A percentile compares a stretch with the other conserved stretches of the same genome.
These are phyloP conservation scores for Xylaria castorea DNA, from an alignment of 495 filamentous ascomycete species.

Conservation along the genomic window DNA sequence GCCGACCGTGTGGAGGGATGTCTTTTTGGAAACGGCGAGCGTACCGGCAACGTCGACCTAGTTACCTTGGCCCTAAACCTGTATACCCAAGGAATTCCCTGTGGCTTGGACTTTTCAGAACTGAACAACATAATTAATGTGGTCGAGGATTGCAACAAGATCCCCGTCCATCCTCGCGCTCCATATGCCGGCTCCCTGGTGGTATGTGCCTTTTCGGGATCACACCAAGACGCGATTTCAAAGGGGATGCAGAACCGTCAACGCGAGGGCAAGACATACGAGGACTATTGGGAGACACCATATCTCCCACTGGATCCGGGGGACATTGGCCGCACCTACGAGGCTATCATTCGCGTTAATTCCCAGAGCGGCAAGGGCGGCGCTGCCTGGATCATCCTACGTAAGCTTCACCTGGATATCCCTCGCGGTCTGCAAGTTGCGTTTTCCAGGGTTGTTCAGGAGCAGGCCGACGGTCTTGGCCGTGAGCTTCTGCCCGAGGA, in stretches of 20 bases:
- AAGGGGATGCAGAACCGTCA: constrained; percentile 21
- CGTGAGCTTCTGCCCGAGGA: constrained; percentile 84
- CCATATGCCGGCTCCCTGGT: constrained; percentile 32
- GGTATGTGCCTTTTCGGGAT: constrained; percentile 4
- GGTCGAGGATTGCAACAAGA: constrained; percentile 4
- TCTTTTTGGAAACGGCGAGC: constrained; percentile 35
- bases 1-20: constrained; percentile 34
- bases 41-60: constrained; percentile 35
- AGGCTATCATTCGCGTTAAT: constrained; percentile 97
- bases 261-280: constrained; percentile 55
- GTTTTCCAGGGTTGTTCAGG: constrained; percentile 87
- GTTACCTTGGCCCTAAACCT: constrained; percentile 34
- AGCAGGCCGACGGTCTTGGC: constrained; percentile 71
- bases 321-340: constrained; percentile 95
- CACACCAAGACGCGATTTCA: constrained; percentile 29
- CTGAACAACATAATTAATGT: neutral
- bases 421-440: constrained; percentile 92
- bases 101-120: constrained; percentile 18
- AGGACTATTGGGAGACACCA: constrained; percentile 74
- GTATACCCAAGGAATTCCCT: constrained; percentile 29
- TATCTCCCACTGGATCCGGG: constrained; percentile 94
- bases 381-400: constrained; percentile 92
- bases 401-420: constrained; percentile 87
- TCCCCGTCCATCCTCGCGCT: constrained; percentile 8
- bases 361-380: constrained; percentile 96